These are phyloP conservation scores for Crepidotus variabilis DNA, from an alignment of 768 basidiomycete species.

Conservation along the genomic window DNA sequence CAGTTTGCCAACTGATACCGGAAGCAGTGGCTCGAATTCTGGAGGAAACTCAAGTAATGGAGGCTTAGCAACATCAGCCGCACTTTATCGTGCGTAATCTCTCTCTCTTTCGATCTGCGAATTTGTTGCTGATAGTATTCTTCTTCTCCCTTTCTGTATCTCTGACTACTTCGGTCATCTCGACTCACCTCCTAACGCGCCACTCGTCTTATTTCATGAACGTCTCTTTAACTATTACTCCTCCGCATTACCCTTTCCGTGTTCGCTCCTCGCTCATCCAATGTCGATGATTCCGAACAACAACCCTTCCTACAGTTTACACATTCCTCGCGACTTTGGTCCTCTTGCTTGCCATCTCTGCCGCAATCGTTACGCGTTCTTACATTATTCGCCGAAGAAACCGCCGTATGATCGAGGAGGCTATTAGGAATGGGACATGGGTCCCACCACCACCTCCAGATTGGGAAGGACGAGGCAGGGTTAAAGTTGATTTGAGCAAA, in stretches of 20 bases:
- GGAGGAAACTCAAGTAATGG: background rate
- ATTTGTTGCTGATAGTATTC: background rate
- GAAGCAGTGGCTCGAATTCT: background rate
- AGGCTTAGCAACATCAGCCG: background rate
- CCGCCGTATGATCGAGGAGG: constrained; percentile 55
- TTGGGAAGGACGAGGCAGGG: constrained; percentile 10
- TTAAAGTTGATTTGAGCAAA: constrained; percentile 35
- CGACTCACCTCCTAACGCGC: background rate
- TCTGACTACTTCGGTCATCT: background rate
- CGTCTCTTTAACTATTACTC: too few relatives aligned
- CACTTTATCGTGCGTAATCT: background rate
- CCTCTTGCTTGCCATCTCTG: constrained; percentile 63
- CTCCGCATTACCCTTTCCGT: background rate
- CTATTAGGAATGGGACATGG: constrained; percentile 64
- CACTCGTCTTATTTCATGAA: too few relatives aligned
- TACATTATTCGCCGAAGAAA: constrained; percentile 61
- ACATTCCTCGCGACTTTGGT: constrained; percentile 63
- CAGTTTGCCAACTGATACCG: background rate
- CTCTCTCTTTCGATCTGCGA: background rate
- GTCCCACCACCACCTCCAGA: constrained; percentile 30
- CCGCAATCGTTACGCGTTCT: constrained; percentile 63
- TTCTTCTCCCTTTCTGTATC: background rate
- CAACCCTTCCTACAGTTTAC: constrained; percentile 28
- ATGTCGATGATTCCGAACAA: background rate
- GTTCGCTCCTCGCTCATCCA: background rate